Conservation (phyloP, 192 early-diverging fungal species). For the Linnemannia zychae region DNA sequence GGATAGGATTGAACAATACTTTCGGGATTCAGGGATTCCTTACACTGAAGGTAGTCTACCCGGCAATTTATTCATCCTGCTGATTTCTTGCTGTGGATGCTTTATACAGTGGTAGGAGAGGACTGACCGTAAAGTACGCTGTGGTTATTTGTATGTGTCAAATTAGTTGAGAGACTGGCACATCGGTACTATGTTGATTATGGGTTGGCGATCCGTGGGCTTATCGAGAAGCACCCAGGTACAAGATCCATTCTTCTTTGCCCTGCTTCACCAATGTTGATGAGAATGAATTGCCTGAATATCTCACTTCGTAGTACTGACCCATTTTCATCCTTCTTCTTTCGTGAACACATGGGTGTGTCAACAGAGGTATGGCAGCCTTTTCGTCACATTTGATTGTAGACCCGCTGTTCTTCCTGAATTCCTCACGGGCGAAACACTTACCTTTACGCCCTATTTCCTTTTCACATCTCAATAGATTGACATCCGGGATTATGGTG, state of each 20-base stretch:
- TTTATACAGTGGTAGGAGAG: not conserved
- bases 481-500: constrained; percentile 42
- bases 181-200: constrained; percentile 76
- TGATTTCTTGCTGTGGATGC: not conserved
- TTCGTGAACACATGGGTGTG: not conserved
- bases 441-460: not conserved
- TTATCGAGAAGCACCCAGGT: constrained; percentile 74
- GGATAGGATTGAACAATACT: constrained; percentile 72
- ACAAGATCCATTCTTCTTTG: not conserved
- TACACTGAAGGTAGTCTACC: constrained; percentile 57
- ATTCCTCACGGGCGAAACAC: too few relatives aligned
- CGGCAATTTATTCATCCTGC: not conserved
- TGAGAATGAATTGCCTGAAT: not conserved
- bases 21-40: constrained; percentile 68
- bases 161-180: constrained; percentile 62
- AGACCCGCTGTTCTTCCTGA: too few relatives aligned
- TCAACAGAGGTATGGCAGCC: not conserved
- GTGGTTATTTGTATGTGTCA: not conserved
- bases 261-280: not conserved
- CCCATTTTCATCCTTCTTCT: not conserved
- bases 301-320: not conserved
- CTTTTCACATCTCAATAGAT: not conserved
- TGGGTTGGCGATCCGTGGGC: constrained; percentile 78
- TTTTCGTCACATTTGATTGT: not conserved
- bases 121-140: not conserved